Percentiles rank a stretch among this genome's conserved stretches.
phyloP scores from a whole-genome alignment of 805 yeast species.

The Nakazawaea ambrosiae region DNA sequence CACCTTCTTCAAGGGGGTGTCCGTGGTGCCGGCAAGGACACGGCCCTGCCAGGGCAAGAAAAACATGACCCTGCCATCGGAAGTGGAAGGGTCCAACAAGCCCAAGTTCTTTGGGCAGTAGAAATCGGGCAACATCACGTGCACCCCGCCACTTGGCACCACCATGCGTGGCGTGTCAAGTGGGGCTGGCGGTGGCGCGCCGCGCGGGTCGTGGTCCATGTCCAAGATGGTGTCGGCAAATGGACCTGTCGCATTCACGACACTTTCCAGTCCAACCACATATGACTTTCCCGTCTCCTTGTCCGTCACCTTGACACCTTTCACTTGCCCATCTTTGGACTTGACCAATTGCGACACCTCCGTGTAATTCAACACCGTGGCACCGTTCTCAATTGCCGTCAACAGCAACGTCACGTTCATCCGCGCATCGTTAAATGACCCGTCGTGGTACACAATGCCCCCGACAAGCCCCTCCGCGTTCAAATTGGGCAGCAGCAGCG shows the following conservation, averaged over 20 bases:
- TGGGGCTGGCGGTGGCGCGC: conserved; percentile 48
- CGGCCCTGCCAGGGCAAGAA: conserved; percentile 98
- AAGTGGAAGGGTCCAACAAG: conserved; percentile 81
- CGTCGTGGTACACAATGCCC: conserved; percentile 91
- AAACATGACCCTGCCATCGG: conserved; percentile 95
- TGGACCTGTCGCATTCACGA: conserved; percentile 94
- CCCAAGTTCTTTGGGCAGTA: conserved; percentile 88
- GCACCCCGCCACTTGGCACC: conserved; percentile 93
- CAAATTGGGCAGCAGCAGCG: conserved; percentile 79
- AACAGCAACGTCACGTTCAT: conserved; percentile 81
- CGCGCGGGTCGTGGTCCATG: conserved; percentile 71
- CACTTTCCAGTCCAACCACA: conserved; percentile 59
- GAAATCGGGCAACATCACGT: conserved; percentile 84
- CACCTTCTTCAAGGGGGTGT: conserved; percentile 68
- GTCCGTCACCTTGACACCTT: conserved; percentile 74
- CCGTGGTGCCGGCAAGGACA: conserved; percentile 95
- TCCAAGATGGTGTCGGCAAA: conserved; percentile 78
- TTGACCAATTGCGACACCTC: conserved; percentile 74
- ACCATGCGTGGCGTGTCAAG: conserved; percentile 62
- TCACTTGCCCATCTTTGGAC: conserved; percentile 50
- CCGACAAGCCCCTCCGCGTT: conserved; percentile 77
- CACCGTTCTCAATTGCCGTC: conserved; percentile 82
- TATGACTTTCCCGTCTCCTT: conserved; percentile 58
- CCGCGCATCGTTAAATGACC: conserved; percentile 88
- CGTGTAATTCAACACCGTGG: conserved; percentile 82